Evolutionary conservation across 768 basidiomycete species (phyloP).

Genomic region (Suillus paluster): DNA sequence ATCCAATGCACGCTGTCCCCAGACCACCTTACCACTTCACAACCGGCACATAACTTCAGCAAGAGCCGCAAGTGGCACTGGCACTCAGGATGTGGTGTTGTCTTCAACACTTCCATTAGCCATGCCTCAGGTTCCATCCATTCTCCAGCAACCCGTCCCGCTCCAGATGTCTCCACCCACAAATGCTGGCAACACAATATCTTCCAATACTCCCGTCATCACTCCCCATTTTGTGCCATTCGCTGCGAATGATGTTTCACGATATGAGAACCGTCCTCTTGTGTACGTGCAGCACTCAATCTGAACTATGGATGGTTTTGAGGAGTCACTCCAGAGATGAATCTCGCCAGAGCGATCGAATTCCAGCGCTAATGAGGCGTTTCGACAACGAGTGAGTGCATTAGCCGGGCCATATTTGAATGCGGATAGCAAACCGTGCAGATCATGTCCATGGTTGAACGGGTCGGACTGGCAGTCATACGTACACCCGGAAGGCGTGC

Average conservation of each 20-base stretch:
- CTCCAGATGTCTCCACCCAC: no score
- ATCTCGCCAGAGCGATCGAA: background rate
- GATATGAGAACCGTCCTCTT: background rate
- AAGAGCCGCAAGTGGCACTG: no score
- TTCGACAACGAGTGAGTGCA: background rate
- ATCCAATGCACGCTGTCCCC: no score
- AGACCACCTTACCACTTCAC: no score
- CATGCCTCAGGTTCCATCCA: no score
- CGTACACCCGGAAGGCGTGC: background rate
- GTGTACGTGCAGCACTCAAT: background rate
- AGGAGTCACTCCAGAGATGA: background rate
- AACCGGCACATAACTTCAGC: no score
- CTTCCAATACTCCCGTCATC: no score
- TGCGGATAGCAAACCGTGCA: background rate
- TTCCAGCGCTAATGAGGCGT: background rate
- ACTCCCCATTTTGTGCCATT: background rate
- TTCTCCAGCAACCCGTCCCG: no score
- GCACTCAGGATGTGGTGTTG: no score
- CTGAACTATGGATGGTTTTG: background rate
- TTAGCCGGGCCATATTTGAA: background rate
- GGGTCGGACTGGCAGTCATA: background rate
- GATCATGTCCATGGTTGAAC: background rate
- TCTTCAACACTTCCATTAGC: no score
- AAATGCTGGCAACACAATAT: no score
- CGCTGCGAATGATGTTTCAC: background rate